These are phyloP conservation scores for Xylariaceae sp. DNA, from an alignment of 2,329 filamentous ascomycete genomes.

Conservation along the genomic window DNA sequence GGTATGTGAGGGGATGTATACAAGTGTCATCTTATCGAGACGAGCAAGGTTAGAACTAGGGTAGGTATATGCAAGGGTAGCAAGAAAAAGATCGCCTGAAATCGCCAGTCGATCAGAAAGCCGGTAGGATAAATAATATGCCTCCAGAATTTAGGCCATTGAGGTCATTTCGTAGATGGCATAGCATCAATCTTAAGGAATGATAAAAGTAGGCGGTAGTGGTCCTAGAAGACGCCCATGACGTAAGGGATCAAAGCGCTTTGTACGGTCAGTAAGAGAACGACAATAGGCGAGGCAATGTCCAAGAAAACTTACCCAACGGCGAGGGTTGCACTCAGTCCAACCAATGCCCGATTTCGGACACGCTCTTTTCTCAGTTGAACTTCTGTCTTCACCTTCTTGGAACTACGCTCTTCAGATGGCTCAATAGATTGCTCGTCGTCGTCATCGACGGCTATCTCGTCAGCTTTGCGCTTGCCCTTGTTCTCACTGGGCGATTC, in stretches of 20 bases:
- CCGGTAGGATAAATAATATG: slow-evolving; percentile 2
- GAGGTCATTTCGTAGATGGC: slow-evolving; percentile 2
- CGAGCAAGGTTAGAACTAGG: slow-evolving; percentile 9
- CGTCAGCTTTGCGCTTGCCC: slow-evolving; percentile 68
- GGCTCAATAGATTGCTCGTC: slow-evolving; percentile 45
- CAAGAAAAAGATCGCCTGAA: slow-evolving; percentile 9
- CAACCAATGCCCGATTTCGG: slow-evolving; percentile 76
- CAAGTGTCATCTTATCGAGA: slow-evolving; percentile 15
- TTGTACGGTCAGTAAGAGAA: slow-evolving; percentile 5
- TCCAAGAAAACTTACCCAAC: slow-evolving; percentile 68
- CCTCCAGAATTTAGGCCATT: background rate
- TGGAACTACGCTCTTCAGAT: slow-evolving; percentile 49
- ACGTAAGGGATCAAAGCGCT: slow-evolving; percentile 47
- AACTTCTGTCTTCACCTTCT: slow-evolving; percentile 76
- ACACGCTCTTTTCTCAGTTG: slow-evolving; percentile 82
- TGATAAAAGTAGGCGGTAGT: slow-evolving; percentile 2
- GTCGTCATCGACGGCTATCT: slow-evolving; percentile 62
- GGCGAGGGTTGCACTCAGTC: slow-evolving; percentile 78
- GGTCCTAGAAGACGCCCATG: slow-evolving; percentile 43
- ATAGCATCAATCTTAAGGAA: slow-evolving; percentile 14
- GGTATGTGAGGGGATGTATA: slow-evolving; percentile 17
- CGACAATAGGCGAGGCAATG: background rate
- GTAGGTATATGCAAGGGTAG: slow-evolving; percentile 18
- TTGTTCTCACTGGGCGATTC: slow-evolving; percentile 39
- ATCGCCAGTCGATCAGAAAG: slow-evolving; percentile 8